Conservation (phyloP, 1,284 basidiomycete species). For the Moniliella sp. region DNA sequence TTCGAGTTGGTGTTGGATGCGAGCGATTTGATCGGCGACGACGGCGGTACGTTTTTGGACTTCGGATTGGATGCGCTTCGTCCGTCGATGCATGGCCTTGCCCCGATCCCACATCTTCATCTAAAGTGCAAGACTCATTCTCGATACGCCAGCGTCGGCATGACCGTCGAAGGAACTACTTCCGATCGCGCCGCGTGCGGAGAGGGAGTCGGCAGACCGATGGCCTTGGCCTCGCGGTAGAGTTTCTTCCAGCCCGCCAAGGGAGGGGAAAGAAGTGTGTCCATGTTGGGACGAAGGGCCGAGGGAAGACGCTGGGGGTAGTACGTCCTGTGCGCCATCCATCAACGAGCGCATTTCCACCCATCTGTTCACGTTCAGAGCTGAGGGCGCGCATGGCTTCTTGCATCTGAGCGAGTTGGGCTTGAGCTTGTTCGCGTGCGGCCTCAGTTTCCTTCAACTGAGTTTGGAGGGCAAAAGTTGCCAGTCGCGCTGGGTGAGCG, state of each 20-base stretch:
- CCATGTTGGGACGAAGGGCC: too few relatives aligned
- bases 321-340: conserved; percentile 6
- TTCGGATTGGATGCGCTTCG: too few relatives aligned
- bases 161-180: too few relatives aligned
- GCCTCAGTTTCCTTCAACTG: conserved; percentile 23
- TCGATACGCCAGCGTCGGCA: too few relatives aligned
- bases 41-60: conserved; percentile 19
- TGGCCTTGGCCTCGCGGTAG: conserved; percentile 1
- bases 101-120: too few relatives aligned
- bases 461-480: conserved; percentile 16
- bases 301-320: conserved; percentile 8
- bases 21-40: conserved; percentile 23
- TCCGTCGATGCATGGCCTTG: too few relatives aligned
- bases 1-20: conserved; percentile 26
- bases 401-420: conserved; percentile 17
- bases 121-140: too few relatives aligned
- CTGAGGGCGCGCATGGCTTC: conserved; percentile 14
- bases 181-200: conserved; percentile 14
- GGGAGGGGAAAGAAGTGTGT: conserved; percentile 1
- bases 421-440: conserved; percentile 20
- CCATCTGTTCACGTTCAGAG: conserved; percentile 21
- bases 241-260: conserved; percentile 4
- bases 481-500: conserved; percentile 18
- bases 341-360: conserved; percentile 26
- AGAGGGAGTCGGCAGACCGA: conserved; percentile 10